Conservation (phyloP, 352 stramenopile species). For the Pythium coloratum region DNA sequence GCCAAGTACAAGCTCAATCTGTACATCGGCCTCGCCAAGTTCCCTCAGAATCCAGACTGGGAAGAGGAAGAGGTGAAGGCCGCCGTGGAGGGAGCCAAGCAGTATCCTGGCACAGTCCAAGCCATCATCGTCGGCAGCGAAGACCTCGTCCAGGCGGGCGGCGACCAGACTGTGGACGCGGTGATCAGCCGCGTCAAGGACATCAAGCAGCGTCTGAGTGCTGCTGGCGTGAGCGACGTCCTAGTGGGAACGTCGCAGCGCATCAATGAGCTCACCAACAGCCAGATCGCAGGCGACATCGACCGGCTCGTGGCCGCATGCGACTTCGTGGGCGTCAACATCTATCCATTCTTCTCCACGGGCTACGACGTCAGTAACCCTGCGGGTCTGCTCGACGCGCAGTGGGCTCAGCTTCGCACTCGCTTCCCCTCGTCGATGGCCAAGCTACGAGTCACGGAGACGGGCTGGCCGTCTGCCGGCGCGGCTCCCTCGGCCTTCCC, state of each 20-base stretch:
- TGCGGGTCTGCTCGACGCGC: conserved; percentile 15
- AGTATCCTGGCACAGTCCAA: conserved; percentile 31
- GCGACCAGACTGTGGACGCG: conserved; percentile 16
- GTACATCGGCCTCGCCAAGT: conserved; percentile 33
- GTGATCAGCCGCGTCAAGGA: conserved; percentile 20
- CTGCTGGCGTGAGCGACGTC: conserved; percentile 10
- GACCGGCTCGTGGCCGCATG: conserved; percentile 20
- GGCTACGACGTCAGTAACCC: conserved; percentile 24
- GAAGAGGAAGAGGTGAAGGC: conserved; percentile 29
- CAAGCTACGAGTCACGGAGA: conserved; percentile 36
- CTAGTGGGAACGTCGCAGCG: conserved; percentile 37
- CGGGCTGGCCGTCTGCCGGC: conserved; percentile 26
- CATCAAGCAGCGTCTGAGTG: conserved; percentile 19
- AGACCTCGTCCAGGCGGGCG: conserved; percentile 26
- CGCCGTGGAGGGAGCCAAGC: conserved; percentile 24
- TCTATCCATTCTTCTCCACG: conserved; percentile 39
- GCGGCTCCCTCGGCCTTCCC: conserved; percentile 5
- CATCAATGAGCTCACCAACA: conserved; percentile 31
- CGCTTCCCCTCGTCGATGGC: conserved; percentile 13
- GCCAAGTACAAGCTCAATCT: conserved; percentile 29
- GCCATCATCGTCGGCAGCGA: conserved; percentile 40
- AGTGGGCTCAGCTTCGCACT: conserved; percentile 25
- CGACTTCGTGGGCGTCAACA: conserved; percentile 42
- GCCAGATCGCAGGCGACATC: conserved; percentile 5
- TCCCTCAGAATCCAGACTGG: conserved; percentile 31